Percentiles rank a stretch among this genome's conserved stretches.
Conservation (phyloP, 345 rosid genomes). For the Populus pruinosa region DNA sequence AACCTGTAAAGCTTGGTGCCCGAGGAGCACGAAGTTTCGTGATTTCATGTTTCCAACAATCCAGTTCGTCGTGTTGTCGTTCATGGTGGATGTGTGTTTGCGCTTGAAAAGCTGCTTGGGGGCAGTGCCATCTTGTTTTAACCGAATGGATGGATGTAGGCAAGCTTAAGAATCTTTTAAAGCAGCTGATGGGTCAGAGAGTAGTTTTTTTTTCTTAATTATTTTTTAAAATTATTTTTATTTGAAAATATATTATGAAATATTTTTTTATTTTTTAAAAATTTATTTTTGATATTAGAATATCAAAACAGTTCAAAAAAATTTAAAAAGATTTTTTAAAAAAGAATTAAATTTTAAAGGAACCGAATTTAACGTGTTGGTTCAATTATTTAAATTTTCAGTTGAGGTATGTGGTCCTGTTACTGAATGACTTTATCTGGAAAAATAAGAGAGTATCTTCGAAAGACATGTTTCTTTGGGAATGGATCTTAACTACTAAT, state of each 20-base stretch:
- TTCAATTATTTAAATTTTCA: background rate
- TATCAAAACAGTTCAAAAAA: too few relatives aligned
- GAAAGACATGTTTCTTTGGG: background rate
- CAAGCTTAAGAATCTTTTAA: background rate
- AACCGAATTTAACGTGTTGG: background rate
- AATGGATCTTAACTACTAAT: background rate
- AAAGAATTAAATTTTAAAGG: too few relatives aligned
- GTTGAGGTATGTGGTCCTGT: background rate
- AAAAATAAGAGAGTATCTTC: background rate
- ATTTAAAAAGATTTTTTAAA: too few relatives aligned
- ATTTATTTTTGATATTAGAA: too few relatives aligned
- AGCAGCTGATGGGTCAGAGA: background rate
- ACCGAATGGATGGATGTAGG: background rate
- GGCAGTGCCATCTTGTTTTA: background rate
- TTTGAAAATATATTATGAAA: too few relatives aligned
- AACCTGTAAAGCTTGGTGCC: background rate
- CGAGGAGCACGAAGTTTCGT: background rate
- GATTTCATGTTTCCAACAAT: background rate
- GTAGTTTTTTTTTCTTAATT: too few relatives aligned
- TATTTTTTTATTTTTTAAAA: too few relatives aligned
- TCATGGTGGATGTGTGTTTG: background rate
- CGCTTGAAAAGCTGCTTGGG: background rate
- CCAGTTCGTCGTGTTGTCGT: background rate
- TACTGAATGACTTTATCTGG: background rate
- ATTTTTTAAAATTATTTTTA: too few relatives aligned